A percentile compares a stretch with the other conserved stretches of the same genome.
Conservation (phyloP, 352 stramenopile species). For the Plasmopara halstedii region DNA sequence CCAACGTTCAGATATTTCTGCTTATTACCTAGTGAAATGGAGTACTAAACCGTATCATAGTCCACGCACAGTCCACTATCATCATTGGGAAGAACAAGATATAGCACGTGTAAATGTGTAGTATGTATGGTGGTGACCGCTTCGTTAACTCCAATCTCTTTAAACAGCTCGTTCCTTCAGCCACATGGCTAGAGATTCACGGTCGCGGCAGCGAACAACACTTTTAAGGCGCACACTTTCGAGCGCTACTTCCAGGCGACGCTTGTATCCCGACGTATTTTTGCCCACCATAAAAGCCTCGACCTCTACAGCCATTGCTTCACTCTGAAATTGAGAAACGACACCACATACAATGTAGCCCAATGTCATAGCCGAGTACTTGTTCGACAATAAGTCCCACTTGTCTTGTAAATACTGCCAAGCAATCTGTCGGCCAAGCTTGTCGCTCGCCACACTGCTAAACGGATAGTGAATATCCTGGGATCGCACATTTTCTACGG, state of each 20-base stretch:
- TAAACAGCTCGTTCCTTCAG: slow-evolving; percentile 29
- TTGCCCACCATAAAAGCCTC: slow-evolving; percentile 50
- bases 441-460: slow-evolving; percentile 41
- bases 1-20: no score
- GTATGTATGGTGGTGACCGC: no score
- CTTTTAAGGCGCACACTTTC: slow-evolving; percentile 57
- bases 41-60: no score
- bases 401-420: slow-evolving; percentile 68
- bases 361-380: slow-evolving; percentile 50
- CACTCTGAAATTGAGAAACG: slow-evolving; percentile 40
- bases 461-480: slow-evolving; percentile 62
- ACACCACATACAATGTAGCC: slow-evolving; percentile 33
- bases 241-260: slow-evolving; percentile 43
- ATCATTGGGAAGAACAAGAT: no score
- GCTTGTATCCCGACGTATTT: slow-evolving; percentile 46
- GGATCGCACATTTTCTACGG: slow-evolving; percentile 47
- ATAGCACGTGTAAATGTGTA: no score
- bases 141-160: no score
- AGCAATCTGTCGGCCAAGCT: slow-evolving; percentile 34
- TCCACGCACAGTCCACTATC: no score
- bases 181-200: slow-evolving; percentile 50
- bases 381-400: slow-evolving; percentile 47
- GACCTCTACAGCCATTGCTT: slow-evolving; percentile 40
- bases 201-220: slow-evolving; percentile 36
- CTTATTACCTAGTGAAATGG: no score